phyloP scores from a whole-genome alignment of 2,329 filamentous ascomycete genomes.

The Sporothrix dimorphospora region DNA sequence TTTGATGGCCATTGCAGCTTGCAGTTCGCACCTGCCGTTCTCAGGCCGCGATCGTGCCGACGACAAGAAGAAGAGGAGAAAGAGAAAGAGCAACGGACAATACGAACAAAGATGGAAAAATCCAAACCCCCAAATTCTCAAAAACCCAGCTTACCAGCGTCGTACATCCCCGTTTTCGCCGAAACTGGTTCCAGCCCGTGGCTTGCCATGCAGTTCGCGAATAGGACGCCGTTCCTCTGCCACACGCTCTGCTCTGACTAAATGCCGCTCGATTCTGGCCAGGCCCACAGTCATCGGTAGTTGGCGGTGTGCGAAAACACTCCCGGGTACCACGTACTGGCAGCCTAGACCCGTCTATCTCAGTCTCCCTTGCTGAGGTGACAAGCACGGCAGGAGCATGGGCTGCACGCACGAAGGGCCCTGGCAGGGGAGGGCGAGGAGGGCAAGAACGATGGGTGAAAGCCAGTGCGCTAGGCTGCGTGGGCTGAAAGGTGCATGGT shows the following conservation, averaged over 20 bases:
- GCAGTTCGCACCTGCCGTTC: slow-evolving; percentile 4
- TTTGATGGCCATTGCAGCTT: neutral
- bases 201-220: slow-evolving; percentile 16
- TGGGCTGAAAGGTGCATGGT: neutral
- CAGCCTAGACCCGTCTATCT: neutral
- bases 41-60: slow-evolving; percentile 8
- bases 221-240: slow-evolving; percentile 21
- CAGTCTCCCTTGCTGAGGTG: neutral
- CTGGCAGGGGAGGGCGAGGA: neutral
- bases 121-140: neutral
- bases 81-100: neutral
- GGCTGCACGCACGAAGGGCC: neutral
- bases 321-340: neutral
- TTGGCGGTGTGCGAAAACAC: slow-evolving; percentile 16
- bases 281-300: slow-evolving; percentile 8
- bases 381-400: slow-evolving; percentile 2
- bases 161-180: slow-evolving; percentile 4
- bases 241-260: slow-evolving; percentile 21
- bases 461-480: neutral
- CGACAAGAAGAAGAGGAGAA: neutral
- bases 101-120: slow-evolving; percentile 1
- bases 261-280: slow-evolving; percentile 20
- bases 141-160: neutral
- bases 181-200: neutral
- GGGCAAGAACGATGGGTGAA: neutral